Base-by-base conservation (phyloP, 2,329 filamentous ascomycete species). In the Anthostomella pinea region DNA sequence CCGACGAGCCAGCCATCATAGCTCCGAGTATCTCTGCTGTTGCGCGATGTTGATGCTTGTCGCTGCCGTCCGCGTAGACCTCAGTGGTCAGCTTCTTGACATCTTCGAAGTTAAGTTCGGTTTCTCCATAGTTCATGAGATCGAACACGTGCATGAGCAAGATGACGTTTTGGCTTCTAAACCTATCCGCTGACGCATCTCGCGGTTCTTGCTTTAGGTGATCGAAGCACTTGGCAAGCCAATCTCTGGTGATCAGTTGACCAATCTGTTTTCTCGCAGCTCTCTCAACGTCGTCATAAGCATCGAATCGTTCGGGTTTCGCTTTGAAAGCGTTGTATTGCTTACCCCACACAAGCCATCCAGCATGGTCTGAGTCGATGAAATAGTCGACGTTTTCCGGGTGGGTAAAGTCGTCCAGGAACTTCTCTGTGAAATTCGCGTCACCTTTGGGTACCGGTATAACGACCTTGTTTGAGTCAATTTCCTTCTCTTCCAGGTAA, bases 151-250 rank as follows among this genome's bases (percentile, higher is more conserved):
- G 87, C 57, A 91, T 87, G 24, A 98, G 70, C 50, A 96, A 76
- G 61, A 94, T 85, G 1, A 88, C 85, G 55, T 85, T 90, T 21
- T 84, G 82, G 75, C 95, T 90, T 36, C 90, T 79, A 69, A 98
- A 97, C 35, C 91, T 79, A 59, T 98, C 91, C 1, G 85, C 75
- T 4, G 75, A 76, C 0, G 79, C 65, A 58, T 97, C 91, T 28
- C 91, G 81, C 3, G 93, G 91, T 61, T 97, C 91, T 63, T 97
- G 93, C 67, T 96, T 97, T 68, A 97, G 77, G 58, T 91, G 97
- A 16, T 83, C 85, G 56, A 98, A 98, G 63, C 84, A 91, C 33
- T 83, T 84, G 27, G 78, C 77, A 50, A 96, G 82, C 94, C 93
- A 98, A 18, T 87, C 78, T 31, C 81, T 81, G 41, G 86, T 87